Conservation (phyloP, 306 rosid genomes). For the Sphenostylis stenocarpa region DNA sequence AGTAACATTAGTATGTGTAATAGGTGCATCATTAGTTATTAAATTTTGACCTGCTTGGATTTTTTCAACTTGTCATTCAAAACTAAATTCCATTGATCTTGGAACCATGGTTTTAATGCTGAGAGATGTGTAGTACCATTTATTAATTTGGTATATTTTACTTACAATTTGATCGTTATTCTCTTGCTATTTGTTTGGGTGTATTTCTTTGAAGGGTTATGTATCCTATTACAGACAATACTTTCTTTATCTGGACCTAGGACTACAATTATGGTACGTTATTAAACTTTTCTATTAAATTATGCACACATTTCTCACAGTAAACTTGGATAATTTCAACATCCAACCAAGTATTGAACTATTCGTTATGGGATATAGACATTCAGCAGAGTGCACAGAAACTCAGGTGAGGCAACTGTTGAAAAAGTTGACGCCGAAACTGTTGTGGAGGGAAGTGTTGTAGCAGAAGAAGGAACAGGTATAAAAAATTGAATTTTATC, state of each 20-base stretch:
- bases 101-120: not conserved
- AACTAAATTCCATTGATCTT: not conserved
- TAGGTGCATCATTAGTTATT: not conserved
- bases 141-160: not conserved
- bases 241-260: constrained; percentile 86
- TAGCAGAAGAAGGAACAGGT: constrained; percentile 28
- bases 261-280: constrained; percentile 68
- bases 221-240: constrained; percentile 73
- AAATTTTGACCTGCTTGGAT: not conserved
- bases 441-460: constrained; percentile 38
- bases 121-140: not conserved
- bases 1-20: not conserved
- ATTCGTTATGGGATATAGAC: constrained; percentile 60
- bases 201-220: constrained; percentile 57
- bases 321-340: constrained; percentile 52
- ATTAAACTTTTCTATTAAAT: not conserved
- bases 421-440: constrained; percentile 42
- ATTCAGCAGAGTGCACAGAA: constrained; percentile 38
- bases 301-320: not conserved
- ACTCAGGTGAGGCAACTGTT: constrained; percentile 10
- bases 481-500: no score
- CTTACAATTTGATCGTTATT: not conserved
- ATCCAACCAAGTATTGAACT: constrained; percentile 91
- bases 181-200: not conserved
- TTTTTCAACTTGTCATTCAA: not conserved